Evolutionary conservation across 805 yeast genomes (phyloP).

Genomic region (Pichia eremophila): DNA sequence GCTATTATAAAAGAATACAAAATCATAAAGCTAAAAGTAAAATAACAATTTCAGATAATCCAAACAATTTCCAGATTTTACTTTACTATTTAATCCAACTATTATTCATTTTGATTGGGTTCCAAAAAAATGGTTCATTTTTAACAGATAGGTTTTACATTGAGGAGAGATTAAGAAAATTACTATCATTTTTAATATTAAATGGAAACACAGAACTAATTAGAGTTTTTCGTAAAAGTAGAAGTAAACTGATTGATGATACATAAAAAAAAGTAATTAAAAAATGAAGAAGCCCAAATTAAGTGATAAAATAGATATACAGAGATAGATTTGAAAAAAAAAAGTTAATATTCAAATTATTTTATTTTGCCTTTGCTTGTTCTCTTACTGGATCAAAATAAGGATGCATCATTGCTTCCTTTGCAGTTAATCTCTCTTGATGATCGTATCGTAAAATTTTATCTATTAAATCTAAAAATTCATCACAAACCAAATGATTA

Average conservation of each 20-base stretch:
- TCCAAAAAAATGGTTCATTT: not conserved
- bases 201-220: constrained; percentile 13
- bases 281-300: not conserved
- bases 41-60: not conserved
- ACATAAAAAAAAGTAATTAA: not conserved
- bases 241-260: not conserved
- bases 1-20: constrained; percentile 2
- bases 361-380: constrained; percentile 2
- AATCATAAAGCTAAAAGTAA: constrained; percentile 6
- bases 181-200: constrained; percentile 16
- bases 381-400: constrained; percentile 23
- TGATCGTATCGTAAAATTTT: constrained; percentile 74
- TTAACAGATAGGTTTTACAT: not conserved
- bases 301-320: not conserved
- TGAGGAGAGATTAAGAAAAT: constrained; percentile 1
- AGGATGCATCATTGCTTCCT: constrained; percentile 73
- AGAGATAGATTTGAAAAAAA: no score
- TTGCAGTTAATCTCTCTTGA: constrained; percentile 78
- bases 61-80: not conserved
- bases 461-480: constrained; percentile 56
- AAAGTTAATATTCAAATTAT: no score
- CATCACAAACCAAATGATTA: constrained; percentile 33
- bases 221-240: constrained; percentile 5
- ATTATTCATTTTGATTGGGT: constrained; percentile 3
- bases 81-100: constrained; percentile 9